phyloP scores from a whole-genome alignment of 2,329 filamentous ascomycete genomes.

The Sclerotiophoma versabilis region DNA sequence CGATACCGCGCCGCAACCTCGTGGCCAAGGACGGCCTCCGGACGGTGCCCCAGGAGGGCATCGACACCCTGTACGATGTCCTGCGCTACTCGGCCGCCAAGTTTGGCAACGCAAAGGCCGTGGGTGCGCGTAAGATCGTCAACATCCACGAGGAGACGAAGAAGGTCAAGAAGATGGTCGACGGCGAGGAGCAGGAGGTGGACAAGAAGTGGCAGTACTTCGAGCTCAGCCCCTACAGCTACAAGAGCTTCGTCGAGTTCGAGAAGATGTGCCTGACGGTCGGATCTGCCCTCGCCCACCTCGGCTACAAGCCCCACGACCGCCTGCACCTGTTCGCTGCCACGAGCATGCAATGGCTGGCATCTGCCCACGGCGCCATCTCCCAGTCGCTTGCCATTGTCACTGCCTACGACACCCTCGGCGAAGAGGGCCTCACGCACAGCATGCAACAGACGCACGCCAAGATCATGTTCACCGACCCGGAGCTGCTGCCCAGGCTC shows the following conservation, averaged over 20 bases:
- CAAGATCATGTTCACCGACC: slow-evolving; percentile 85
- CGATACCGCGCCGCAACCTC: slow-evolving; percentile 78
- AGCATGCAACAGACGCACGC: slow-evolving; percentile 83
- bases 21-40: slow-evolving; percentile 74
- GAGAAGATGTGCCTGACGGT: slow-evolving; percentile 72
- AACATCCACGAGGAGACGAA: slow-evolving; percentile 83
- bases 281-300: slow-evolving; percentile 75
- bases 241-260: slow-evolving; percentile 81
- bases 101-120: slow-evolving; percentile 60
- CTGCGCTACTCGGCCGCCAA: slow-evolving; percentile 71
- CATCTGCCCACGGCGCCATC: slow-evolving; percentile 76
- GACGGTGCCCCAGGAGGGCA: slow-evolving; percentile 69
- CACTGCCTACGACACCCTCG: slow-evolving; percentile 93
- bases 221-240: slow-evolving; percentile 80
- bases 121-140: slow-evolving; percentile 75
- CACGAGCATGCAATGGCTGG: slow-evolving; percentile 84
- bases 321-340: slow-evolving; percentile 82
- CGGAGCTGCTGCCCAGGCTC: slow-evolving; percentile 68
- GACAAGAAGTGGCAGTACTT: slow-evolving; percentile 94
- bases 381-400: slow-evolving; percentile 92
- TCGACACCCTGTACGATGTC: slow-evolving; percentile 81
- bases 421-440: slow-evolving; percentile 82
- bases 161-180: slow-evolving; percentile 87
- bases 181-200: slow-evolving; percentile 78
- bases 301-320: slow-evolving; percentile 73